Percentiles rank a stretch among this genome's conserved stretches.
These are phyloP conservation scores for Ophiostoma angusticollis DNA, from an alignment of 2,329 filamentous ascomycete genomes.

Conservation along the genomic window DNA sequence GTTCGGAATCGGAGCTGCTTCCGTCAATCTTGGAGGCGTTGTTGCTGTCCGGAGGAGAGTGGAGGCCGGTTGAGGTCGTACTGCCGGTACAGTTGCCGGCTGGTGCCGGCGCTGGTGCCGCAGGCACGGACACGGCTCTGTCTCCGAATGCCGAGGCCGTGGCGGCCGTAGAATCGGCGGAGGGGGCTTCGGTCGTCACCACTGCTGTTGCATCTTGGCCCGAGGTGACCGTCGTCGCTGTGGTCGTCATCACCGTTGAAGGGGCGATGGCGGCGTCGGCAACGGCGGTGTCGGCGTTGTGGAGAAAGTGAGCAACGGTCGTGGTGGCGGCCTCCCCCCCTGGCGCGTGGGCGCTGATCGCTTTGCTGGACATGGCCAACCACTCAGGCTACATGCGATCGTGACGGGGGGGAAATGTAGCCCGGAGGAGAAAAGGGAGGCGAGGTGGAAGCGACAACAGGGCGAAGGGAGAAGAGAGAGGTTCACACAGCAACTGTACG, in stretches of 20 bases:
- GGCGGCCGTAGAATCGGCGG: neutral
- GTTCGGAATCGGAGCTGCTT: constrained; percentile 44
- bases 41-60: constrained; percentile 54
- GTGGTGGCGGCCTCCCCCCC: constrained; percentile 21
- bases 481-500: constrained; percentile 7
- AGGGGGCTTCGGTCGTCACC: constrained; percentile 4
- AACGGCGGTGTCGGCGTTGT: neutral
- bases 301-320: constrained; percentile 14
- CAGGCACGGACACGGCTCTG: no score
- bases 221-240: constrained; percentile 13
- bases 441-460: constrained; percentile 5
- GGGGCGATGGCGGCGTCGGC: constrained; percentile 1
- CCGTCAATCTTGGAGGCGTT: constrained; percentile 44
- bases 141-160: no score
- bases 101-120: no score
- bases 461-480: constrained; percentile 1
- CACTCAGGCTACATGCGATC: constrained; percentile 18
- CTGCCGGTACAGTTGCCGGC: no score
- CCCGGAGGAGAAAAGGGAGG: constrained; percentile 8
- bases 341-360: constrained; percentile 35
- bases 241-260: constrained; percentile 1
- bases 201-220: constrained; percentile 9
- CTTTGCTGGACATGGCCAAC: constrained; percentile 40
- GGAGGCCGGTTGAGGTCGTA: constrained; percentile 31
- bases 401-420: constrained; percentile 15